These are phyloP conservation scores for Echites panduratus DNA, from an alignment of 257 asterid genomes.

Conservation along the genomic window DNA sequence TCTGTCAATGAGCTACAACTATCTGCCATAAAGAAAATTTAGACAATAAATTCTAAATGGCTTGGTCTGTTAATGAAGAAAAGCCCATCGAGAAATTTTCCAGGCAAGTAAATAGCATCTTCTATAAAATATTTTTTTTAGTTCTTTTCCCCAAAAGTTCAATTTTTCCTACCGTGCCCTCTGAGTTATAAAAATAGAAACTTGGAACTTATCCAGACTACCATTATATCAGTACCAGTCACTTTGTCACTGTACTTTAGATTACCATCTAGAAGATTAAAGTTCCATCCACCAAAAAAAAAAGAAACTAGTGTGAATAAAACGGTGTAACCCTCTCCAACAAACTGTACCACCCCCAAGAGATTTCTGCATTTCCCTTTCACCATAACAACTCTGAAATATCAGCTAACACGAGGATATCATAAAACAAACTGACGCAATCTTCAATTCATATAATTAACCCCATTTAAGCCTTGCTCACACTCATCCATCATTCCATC, in stretches of 20 bases:
- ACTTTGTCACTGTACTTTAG: background rate
- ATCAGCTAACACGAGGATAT: background rate
- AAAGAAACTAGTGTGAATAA: background rate
- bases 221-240: background rate
- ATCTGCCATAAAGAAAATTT: background rate
- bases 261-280: constrained; percentile 2
- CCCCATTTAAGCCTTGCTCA: background rate
- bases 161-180: background rate
- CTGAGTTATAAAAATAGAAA: background rate
- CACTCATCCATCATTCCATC: background rate
- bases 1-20: background rate
- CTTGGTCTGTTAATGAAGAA: background rate
- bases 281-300: constrained; percentile 5
- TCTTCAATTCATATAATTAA: background rate
- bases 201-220: background rate
- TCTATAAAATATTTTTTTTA: background rate
- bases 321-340: background rate
- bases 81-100: background rate
- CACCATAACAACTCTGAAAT: constrained; percentile 6
- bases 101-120: background rate
- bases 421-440: constrained; percentile 1
- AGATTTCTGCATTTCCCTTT: background rate
- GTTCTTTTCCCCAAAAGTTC: background rate
- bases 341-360: constrained; percentile 4
- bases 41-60: background rate